A percentile compares a stretch with the other conserved stretches of the same genome.
phyloP scores from a whole-genome alignment of 495 filamentous ascomycete genomes.

The Aspergillus funiculosus region DNA sequence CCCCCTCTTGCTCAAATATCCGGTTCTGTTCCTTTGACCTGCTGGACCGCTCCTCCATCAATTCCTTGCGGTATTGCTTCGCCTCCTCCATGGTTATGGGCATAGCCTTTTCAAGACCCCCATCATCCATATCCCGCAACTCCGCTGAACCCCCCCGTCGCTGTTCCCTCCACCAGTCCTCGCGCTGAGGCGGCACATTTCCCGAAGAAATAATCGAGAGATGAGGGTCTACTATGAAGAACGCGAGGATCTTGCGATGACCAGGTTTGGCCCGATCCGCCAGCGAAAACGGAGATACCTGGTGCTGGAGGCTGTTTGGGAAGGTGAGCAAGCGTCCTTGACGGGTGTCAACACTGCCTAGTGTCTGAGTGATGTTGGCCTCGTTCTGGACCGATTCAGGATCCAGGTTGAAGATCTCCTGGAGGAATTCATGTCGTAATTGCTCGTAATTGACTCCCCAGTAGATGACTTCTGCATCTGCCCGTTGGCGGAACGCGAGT shows the following conservation, averaged over 20 bases:
- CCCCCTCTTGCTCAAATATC: no score
- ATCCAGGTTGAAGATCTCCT: conserved; percentile 21
- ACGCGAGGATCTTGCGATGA: conserved; percentile 46
- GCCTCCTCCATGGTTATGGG: conserved; percentile 39
- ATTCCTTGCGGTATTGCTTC: conserved; percentile 33
- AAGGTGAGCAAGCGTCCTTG: conserved; percentile 23
- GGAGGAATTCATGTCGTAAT: conserved; percentile 8
- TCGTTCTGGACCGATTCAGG: background rate
- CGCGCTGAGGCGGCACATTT: conserved; percentile 47
- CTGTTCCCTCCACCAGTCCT: conserved; percentile 26
- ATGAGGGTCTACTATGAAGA: conserved; percentile 50
- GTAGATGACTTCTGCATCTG: no score
- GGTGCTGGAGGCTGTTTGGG: conserved; percentile 40
- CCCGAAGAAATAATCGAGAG: conserved; percentile 43
- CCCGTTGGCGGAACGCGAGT: conserved; percentile 43
- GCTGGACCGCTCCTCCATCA: conserved; percentile 50
- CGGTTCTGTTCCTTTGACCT: no score
- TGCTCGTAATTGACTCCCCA: no score
- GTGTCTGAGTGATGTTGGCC: conserved; percentile 16
- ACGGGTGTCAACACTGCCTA: conserved; percentile 23
- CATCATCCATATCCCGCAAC: conserved; percentile 31
- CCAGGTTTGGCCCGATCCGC: conserved; percentile 42
- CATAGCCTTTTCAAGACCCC: conserved; percentile 20
- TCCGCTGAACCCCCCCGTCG: conserved; percentile 29
- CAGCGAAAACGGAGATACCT: conserved; percentile 42